These are phyloP conservation scores for Conoideocrella luteorostrata DNA, from an alignment of 2,329 filamentous ascomycete genomes.

Conservation along the genomic window DNA sequence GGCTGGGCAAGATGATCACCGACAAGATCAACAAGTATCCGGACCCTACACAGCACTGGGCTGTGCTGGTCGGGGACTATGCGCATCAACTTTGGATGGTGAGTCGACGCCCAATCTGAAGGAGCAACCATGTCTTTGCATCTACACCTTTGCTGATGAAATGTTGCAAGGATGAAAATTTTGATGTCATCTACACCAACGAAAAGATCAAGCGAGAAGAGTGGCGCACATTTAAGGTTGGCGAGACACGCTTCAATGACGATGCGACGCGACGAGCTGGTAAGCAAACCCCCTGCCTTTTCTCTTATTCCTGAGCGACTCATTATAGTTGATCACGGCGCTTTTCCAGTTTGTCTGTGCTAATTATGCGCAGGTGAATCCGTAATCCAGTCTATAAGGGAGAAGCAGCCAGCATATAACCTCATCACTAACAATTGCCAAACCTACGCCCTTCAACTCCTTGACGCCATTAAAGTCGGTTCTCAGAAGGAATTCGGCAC, in stretches of 20 bases:
- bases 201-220: conserved; percentile 36
- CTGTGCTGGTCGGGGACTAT: conserved; percentile 49
- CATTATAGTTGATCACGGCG: background rate
- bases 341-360: background rate
- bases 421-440: conserved; percentile 57
- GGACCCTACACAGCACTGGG: conserved; percentile 56
- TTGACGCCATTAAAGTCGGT: conserved; percentile 48
- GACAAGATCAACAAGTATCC: conserved; percentile 48
- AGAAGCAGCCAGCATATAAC: conserved; percentile 45
- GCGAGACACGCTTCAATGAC: conserved; percentile 48
- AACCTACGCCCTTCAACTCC: conserved; percentile 45
- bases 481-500: conserved; percentile 46
- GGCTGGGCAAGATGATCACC: conserved; percentile 49
- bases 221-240: conserved; percentile 46
- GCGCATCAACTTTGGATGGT: conserved; percentile 56
- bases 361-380: conserved; percentile 36
- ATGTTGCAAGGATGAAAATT: conserved; percentile 37
- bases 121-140: background rate
- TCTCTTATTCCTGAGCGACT: background rate
- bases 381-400: conserved; percentile 45
- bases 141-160: too few relatives aligned
- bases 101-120: conserved; percentile 11
- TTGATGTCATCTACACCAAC: conserved; percentile 53
- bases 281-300: conserved; percentile 21
- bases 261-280: conserved; percentile 44